phyloP scores from a whole-genome alignment of 1,284 basidiomycete species.

The Puccinia coronata region DNA sequence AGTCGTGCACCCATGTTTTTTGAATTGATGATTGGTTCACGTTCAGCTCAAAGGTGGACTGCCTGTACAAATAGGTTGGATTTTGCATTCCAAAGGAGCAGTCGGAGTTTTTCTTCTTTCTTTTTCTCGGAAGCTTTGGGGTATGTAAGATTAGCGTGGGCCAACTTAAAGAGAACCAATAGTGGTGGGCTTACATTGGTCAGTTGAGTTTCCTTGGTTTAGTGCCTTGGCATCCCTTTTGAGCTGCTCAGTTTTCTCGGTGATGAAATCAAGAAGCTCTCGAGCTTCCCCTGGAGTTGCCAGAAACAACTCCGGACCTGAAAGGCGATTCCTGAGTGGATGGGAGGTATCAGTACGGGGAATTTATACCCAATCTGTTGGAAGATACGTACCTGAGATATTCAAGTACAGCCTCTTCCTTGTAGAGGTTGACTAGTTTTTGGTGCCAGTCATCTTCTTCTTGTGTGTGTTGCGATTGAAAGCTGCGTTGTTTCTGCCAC shows the following conservation, averaged over 20 bases:
- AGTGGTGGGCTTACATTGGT: too few species aligned
- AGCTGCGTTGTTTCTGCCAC: neutral
- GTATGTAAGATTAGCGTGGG: too few species aligned
- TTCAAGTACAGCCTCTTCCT: neutral
- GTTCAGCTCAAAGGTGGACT: too few species aligned
- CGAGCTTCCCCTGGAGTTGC: neutral
- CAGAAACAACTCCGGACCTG: neutral
- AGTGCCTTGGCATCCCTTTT: too few species aligned
- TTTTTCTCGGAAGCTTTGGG: too few species aligned
- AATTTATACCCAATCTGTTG: neutral
- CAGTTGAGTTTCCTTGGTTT: too few species aligned
- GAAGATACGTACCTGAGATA: neutral
- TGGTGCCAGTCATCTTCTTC: neutral
- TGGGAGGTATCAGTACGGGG: neutral
- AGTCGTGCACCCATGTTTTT: too few species aligned
- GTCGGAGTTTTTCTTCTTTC: too few species aligned
- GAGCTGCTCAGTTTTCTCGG: neutral
- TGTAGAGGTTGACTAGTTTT: neutral
- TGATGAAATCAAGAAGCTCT: neutral
- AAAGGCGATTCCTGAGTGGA: neutral
- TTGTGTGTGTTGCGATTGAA: neutral
- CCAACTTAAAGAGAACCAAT: too few species aligned
- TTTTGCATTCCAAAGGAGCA: too few species aligned
- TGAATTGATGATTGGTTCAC: too few species aligned
- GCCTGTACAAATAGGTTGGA: too few species aligned